phyloP scores from a whole-genome alignment of 768 basidiomycete genomes.

The Pleurotus eryngii region DNA sequence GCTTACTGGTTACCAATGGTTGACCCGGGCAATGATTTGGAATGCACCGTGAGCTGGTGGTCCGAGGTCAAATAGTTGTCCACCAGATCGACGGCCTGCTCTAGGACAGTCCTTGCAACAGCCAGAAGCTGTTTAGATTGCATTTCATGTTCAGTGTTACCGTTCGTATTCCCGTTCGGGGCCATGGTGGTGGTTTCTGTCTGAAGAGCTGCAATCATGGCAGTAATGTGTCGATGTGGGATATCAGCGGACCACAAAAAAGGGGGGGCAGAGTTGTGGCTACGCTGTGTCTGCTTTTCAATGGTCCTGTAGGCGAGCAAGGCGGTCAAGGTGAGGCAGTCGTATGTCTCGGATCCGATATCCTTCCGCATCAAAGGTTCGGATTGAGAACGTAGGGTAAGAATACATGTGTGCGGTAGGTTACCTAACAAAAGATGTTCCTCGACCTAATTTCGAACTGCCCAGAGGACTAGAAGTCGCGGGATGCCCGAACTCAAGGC shows the following conservation, averaged over 20 bases:
- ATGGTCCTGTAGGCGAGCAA: slow-evolving; percentile 8
- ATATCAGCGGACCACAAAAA: slow-evolving; percentile 11
- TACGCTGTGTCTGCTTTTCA: slow-evolving; percentile 1
- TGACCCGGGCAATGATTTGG: slow-evolving; percentile 80
- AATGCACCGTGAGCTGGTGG: slow-evolving; percentile 63
- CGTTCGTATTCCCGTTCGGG: slow-evolving; percentile 4
- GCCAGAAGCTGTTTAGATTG: slow-evolving; percentile 52
- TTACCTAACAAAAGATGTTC: slow-evolving; percentile 39
- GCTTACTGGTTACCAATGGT: slow-evolving; percentile 62
- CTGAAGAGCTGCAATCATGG: slow-evolving; percentile 19
- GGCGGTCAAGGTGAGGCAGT: slow-evolving; percentile 16
- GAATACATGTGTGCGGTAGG: background rate
- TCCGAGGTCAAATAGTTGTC: slow-evolving; percentile 64
- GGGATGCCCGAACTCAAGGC: slow-evolving; percentile 78
- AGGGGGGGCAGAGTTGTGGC: slow-evolving; percentile 8
- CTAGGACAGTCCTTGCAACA: slow-evolving; percentile 64
- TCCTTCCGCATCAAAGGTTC: background rate
- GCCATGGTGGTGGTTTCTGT: background rate
- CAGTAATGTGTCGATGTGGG: slow-evolving; percentile 7
- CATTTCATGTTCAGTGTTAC: slow-evolving; percentile 16
- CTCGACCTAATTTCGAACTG: slow-evolving; percentile 81
- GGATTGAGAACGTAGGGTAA: background rate
- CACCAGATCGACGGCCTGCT: slow-evolving; percentile 72
- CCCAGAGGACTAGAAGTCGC: slow-evolving; percentile 38
- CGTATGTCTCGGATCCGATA: slow-evolving; percentile 16